Evolutionary conservation across 352 stramenopile species (phyloP).

Genomic region (Globisporangium spinosum): DNA sequence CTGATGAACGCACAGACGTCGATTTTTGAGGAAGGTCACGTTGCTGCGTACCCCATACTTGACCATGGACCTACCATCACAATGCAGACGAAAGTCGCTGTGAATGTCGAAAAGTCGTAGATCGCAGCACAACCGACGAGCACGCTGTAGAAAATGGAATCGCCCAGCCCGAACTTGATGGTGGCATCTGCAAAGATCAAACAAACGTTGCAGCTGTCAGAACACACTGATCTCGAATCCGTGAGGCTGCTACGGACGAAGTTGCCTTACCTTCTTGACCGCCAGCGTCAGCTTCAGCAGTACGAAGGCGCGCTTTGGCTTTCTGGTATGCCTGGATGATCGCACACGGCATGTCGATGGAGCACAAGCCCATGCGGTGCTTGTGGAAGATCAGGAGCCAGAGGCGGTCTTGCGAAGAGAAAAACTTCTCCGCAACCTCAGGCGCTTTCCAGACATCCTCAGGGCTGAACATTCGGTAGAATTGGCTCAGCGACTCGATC

Average conservation of each 20-base stretch:
- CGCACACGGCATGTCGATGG: constrained; percentile 67
- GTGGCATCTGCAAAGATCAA: constrained; percentile 54
- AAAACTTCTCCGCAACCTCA: constrained; percentile 82
- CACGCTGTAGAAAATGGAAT: constrained; percentile 99
- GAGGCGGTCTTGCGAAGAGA: constrained; percentile 64
- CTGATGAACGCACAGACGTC: too few relatives aligned
- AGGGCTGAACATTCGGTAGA: constrained; percentile 76
- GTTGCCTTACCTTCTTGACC: constrained; percentile 35
- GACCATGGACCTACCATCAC: constrained; percentile 62
- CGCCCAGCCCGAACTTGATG: constrained; percentile 93
- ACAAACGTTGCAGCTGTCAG: too few relatives aligned
- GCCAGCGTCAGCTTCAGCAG: constrained; percentile 34
- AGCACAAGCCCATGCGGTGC: constrained; percentile 81
- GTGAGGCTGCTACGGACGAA: too few relatives aligned
- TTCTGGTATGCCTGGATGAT: constrained; percentile 57
- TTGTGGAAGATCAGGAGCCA: constrained; percentile 87
- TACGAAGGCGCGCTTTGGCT: constrained; percentile 30
- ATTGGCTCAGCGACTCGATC: constrained; percentile 46
- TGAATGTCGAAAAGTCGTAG: constrained; percentile 95
- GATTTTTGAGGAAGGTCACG: too few relatives aligned
- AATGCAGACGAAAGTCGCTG: constrained; percentile 90
- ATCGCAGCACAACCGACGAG: constrained; percentile 94
- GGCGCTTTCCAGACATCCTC: constrained; percentile 75
- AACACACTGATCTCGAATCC: too few relatives aligned
- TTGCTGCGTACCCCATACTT: too few relatives aligned